Conservation (phyloP, 495 filamentous ascomycete genomes). For the Penicillium turbatum region DNA sequence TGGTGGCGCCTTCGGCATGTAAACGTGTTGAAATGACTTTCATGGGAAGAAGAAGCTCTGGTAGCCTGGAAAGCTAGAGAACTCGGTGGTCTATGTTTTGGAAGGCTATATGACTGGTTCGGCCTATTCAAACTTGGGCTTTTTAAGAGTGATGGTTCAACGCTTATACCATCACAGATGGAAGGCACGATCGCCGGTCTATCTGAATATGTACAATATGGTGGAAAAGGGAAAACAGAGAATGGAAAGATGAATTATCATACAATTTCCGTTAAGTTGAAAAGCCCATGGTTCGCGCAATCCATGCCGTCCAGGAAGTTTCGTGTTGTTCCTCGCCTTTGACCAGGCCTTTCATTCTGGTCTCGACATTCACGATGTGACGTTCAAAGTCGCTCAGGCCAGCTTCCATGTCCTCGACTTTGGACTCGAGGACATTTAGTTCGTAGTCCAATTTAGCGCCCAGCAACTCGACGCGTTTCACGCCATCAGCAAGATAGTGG, state of each 20-base stretch:
- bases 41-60: conserved; percentile 1
- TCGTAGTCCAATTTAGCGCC: conserved; percentile 93
- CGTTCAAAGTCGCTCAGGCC: conserved; percentile 75
- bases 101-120: conserved; percentile 8
- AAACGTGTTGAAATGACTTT: conserved; percentile 20
- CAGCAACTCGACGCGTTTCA: conserved; percentile 78
- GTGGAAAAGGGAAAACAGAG: conserved; percentile 14
- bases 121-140: conserved; percentile 4
- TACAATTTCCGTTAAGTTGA: conserved; percentile 20
- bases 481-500: conserved; percentile 60
- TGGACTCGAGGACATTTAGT: conserved; percentile 70
- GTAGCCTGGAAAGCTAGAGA: conserved; percentile 3
- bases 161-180: conserved; percentile 23
- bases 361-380: conserved; percentile 76
- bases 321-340: conserved; percentile 59
- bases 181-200: conserved; percentile 16
- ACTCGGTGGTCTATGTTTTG: neutral
- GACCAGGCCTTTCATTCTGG: conserved; percentile 64
- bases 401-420: conserved; percentile 84
- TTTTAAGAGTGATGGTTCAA: conserved; percentile 15
- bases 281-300: conserved; percentile 37
- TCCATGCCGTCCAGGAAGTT: conserved; percentile 52
- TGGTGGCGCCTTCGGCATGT: conserved; percentile 51
- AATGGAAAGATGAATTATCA: conserved; percentile 14
- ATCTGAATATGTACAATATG: conserved; percentile 31